Conservation (phyloP, 768 basidiomycete genomes). For the Mycena crocata region DNA sequence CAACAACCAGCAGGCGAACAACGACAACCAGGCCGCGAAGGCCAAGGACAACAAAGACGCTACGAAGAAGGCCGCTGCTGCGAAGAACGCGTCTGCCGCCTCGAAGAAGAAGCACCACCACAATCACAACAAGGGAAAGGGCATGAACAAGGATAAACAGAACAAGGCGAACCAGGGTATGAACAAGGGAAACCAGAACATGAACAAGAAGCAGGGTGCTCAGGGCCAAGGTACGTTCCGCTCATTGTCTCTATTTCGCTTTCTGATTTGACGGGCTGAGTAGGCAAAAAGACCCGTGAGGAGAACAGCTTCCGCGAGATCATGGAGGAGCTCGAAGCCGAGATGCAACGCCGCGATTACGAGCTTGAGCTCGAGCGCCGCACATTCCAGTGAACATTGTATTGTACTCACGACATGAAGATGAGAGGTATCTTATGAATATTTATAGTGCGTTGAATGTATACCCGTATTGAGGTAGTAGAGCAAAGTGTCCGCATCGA, state of each 20-base stretch:
- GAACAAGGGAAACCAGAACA: neutral
- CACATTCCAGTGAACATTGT: conserved; percentile 22
- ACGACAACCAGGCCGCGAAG: conserved; percentile 30
- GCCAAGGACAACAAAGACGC: conserved; percentile 22
- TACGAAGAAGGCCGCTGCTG: conserved; percentile 28
- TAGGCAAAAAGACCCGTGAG: neutral
- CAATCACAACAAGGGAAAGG: conserved; percentile 3
- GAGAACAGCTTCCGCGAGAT: neutral
- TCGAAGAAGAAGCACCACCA: conserved; percentile 3
- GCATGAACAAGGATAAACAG: neutral
- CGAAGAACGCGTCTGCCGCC: conserved; percentile 7
- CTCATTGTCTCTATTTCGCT: neutral
- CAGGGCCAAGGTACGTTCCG: conserved; percentile 2
- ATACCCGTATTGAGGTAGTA: neutral
- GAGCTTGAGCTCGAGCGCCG: conserved; percentile 2
- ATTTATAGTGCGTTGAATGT: conserved; percentile 30
- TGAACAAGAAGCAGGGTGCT: neutral
- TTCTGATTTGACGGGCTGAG: neutral
- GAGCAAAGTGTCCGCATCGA: conserved; percentile 12
- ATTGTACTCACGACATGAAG: conserved; percentile 45
- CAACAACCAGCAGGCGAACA: conserved; percentile 22
- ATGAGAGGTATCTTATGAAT: conserved; percentile 16
- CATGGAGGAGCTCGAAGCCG: conserved; percentile 6
- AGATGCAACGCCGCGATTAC: conserved; percentile 12
- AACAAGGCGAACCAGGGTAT: neutral